These are phyloP conservation scores for Yamadazyma takamatsuzukensis DNA, from an alignment of 805 yeast species.

Conservation along the genomic window DNA sequence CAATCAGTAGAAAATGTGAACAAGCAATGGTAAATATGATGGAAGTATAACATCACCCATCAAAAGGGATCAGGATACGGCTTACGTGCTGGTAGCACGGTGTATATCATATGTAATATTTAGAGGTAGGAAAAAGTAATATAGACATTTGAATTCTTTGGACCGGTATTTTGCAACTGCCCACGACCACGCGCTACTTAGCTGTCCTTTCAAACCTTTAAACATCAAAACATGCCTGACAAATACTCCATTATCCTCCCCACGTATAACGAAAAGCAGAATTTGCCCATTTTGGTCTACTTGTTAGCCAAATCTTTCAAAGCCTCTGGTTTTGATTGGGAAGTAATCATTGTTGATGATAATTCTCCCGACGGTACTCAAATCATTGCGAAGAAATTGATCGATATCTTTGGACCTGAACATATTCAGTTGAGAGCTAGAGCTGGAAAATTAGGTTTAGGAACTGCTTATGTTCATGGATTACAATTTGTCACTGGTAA, in stretches of 20 bases:
- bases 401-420: conserved; percentile 53
- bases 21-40: too few species aligned
- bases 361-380: conserved; percentile 82
- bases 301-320: conserved; percentile 65
- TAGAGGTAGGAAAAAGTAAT: too few species aligned
- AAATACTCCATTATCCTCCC: conserved; percentile 76
- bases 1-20: conserved; percentile 12
- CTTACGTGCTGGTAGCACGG: too few species aligned
- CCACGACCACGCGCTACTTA: too few species aligned
- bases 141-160: too few species aligned
- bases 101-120: too few species aligned
- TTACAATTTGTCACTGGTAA: conserved; percentile 67
- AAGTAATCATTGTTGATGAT: conserved; percentile 73
- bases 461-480: conserved; percentile 80
- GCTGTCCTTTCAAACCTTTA: too few species aligned
- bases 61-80: too few species aligned
- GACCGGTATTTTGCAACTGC: too few species aligned
- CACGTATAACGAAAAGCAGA: conserved; percentile 69
- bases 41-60: too few species aligned
- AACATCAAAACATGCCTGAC: conserved; percentile 20
- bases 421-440: conserved; percentile 66
- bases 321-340: conserved; percentile 62
- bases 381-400: conserved; percentile 60
- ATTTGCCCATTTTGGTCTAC: conserved; percentile 64
- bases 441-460: conserved; percentile 74